phyloP scores from a whole-genome alignment of 768 basidiomycete species.

The Lyophyllum shimeji region DNA sequence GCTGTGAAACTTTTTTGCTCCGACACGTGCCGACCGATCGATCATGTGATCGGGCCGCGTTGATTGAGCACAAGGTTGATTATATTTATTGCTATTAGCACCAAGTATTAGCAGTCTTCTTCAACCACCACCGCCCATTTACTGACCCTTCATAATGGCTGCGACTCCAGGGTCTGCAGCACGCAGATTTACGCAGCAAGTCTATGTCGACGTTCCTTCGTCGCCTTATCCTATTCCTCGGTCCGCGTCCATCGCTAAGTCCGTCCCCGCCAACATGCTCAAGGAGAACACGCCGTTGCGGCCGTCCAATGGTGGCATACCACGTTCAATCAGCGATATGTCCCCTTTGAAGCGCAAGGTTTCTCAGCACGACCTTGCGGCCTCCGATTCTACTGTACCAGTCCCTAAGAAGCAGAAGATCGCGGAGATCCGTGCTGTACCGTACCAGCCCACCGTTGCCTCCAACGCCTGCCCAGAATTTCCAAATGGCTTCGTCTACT shows the following conservation, averaged over 20 bases:
- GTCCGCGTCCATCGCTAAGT: slow-evolving; percentile 1
- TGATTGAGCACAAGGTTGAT: slow-evolving; percentile 9
- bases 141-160: slow-evolving; percentile 23
- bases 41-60: slow-evolving; percentile 34
- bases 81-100: too few relatives aligned
- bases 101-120: not conserved
- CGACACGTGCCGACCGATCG: slow-evolving; percentile 24
- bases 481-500: slow-evolving; percentile 50
- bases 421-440: slow-evolving; percentile 12
- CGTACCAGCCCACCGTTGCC: slow-evolving; percentile 13
- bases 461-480: slow-evolving; percentile 29
- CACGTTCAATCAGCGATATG: slow-evolving; percentile 19
- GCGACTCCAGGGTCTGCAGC: slow-evolving; percentile 21
- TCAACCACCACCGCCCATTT: too few relatives aligned
- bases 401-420: slow-evolving; percentile 33
- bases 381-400: slow-evolving; percentile 19
- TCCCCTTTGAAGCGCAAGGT: slow-evolving; percentile 49
- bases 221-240: slow-evolving; percentile 38
- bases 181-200: slow-evolving; percentile 37
- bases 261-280: slow-evolving; percentile 7
- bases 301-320: slow-evolving; percentile 22
- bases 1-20: slow-evolving; percentile 31
- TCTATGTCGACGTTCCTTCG: slow-evolving; percentile 61
- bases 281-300: slow-evolving; percentile 49
- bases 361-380: slow-evolving; percentile 30